Percentiles rank a stretch among this genome's conserved stretches.
These are phyloP conservation scores for Rhizophagus clarus DNA, from an alignment of 192 early-diverging fungal genomes.

Conservation along the genomic window DNA sequence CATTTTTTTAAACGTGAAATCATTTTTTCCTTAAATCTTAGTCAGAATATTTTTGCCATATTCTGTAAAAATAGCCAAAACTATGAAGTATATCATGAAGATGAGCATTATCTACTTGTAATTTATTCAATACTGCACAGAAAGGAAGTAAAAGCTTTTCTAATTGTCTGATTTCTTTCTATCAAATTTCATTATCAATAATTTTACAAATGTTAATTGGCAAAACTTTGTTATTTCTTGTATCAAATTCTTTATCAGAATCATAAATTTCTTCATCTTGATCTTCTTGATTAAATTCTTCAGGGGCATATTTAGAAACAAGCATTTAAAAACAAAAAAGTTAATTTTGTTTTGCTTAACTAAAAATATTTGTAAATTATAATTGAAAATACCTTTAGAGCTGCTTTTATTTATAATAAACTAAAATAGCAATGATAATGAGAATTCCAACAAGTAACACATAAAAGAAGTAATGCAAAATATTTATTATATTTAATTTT, in stretches of 20 bases:
- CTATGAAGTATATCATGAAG: not conserved
- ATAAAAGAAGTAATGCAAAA: not conserved
- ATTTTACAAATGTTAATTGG: too few species aligned
- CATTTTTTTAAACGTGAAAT: not conserved
- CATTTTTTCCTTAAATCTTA: not conserved
- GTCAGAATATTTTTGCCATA: not conserved
- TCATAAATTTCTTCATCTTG: not conserved
- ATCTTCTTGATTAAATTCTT: not conserved
- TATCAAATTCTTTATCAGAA: not conserved
- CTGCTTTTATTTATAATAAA: not conserved
- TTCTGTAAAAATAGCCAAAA: not conserved
- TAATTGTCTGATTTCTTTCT: too few species aligned
- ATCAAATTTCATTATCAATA: too few species aligned
- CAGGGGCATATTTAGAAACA: not conserved
- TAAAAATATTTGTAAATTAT: not conserved
- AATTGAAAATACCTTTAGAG: not conserved
- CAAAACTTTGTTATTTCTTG: too few species aligned
- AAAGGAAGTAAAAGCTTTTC: not conserved
- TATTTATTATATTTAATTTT: not conserved
- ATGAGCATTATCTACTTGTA: not conserved
- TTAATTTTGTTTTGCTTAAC: not conserved
- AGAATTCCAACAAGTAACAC: not conserved
- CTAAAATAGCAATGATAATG: not conserved
- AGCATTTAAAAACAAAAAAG: not conserved
- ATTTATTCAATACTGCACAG: not conserved